A percentile compares a stretch with the other conserved stretches of the same genome.
Conservation (phyloP, 2,329 filamentous ascomycete genomes). For the Cercospora sp. region DNA sequence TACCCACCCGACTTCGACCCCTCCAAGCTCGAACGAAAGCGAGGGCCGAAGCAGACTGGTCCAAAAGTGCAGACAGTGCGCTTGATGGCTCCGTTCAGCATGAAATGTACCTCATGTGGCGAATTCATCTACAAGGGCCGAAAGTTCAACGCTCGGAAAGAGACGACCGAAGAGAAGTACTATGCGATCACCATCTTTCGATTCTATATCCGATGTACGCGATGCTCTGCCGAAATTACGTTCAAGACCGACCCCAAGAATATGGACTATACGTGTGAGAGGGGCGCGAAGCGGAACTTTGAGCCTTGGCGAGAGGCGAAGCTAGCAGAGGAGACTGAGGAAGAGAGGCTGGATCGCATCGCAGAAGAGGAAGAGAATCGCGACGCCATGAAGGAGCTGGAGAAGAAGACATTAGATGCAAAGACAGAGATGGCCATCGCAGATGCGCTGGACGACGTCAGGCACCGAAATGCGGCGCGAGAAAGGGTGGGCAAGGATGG, state of each 20-base stretch:
- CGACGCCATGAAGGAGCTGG: slow-evolving; percentile 92
- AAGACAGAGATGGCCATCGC: slow-evolving; percentile 96
- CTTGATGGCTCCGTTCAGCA: slow-evolving; percentile 84
- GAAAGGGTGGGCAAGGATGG: slow-evolving; percentile 68
- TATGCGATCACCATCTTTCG: slow-evolving; percentile 82
- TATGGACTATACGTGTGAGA: slow-evolving; percentile 81
- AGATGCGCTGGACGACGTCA: slow-evolving; percentile 91
- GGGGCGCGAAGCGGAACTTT: slow-evolving; percentile 86
- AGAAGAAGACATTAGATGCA: slow-evolving; percentile 89
- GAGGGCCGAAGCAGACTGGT: slow-evolving; percentile 68
- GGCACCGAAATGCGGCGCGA: slow-evolving; percentile 83
- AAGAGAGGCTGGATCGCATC: slow-evolving; percentile 79
- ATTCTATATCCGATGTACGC: slow-evolving; percentile 81
- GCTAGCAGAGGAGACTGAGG: slow-evolving; percentile 73
- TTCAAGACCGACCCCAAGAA: slow-evolving; percentile 95
- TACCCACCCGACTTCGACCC: slow-evolving; percentile 86
- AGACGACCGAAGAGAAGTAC: slow-evolving; percentile 88
- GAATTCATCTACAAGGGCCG: slow-evolving; percentile 91
- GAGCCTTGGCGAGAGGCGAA: slow-evolving; percentile 81
- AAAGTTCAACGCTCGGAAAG: slow-evolving; percentile 94
- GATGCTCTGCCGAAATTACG: slow-evolving; percentile 82
- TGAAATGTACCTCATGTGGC: slow-evolving; percentile 69
- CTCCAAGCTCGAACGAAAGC: slow-evolving; percentile 66
- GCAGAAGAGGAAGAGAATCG: slow-evolving; percentile 77
- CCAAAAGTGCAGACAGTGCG: slow-evolving; percentile 83